Base-by-base conservation (phyloP, 1,284 basidiomycete species). In the Tylopilus orsonianus region DNA sequence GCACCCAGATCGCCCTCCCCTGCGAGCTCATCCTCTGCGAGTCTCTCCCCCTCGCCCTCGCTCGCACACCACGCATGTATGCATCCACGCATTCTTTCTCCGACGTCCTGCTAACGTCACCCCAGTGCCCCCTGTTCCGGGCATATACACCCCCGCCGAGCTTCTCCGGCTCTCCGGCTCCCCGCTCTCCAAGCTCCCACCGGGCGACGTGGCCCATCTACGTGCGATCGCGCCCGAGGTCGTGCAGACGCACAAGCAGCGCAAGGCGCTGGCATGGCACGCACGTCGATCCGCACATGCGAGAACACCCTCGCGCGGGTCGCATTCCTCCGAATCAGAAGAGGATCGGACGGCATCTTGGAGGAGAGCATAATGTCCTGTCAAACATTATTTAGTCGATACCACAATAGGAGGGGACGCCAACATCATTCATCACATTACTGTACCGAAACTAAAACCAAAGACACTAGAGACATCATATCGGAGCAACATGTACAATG, bases 71-170 rank as follows among this genome's bases (percentile, higher is more conserved):
- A 4, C 4, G 9, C 55, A 30, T 38, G 64, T 65, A 48, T 41
- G 59, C 61, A 13, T 4, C 30, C 18, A 7, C 29, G 18, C 36
- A 14, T 37, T 19, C 34, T 2, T 5, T 2, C 9, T 13, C 29
- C 4, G 29, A 30, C 29, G 29, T 8, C 4, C 4, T 12, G 27
- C 46, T 42, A 18, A 45, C 40, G 16, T 20, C 23, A 7, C 14
- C 29, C 13, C 19, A 49, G 44, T 40, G 3, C 3, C 34, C 18
- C 0, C 24, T 14, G 12, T 5, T 3, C 39, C 40, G 3, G 57
- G 58, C 7, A 41, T 67, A 16, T 68, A 69, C 46, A 53, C 57
- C 3, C 62, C 54, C 23, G 45, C 52, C 2, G 52, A 69, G n/a
- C 54, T 65, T 9, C 12, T 69, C 27, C 12, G 42, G 0, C 52